phyloP scores from a whole-genome alignment of 2,329 filamentous ascomycete species.

The Capronia epimyces region DNA sequence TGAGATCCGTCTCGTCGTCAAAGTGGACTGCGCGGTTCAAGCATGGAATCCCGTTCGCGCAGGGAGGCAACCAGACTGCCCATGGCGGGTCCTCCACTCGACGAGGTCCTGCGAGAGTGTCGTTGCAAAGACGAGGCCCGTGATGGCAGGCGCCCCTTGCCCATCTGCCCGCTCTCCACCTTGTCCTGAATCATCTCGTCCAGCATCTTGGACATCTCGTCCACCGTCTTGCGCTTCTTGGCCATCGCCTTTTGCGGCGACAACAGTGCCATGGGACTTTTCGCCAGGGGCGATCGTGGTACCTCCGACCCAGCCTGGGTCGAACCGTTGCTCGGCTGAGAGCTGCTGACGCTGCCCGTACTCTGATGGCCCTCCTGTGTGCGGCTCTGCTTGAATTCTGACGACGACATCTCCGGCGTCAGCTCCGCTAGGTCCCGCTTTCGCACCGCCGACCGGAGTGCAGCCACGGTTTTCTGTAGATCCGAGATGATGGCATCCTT shows the following conservation, averaged over 20 bases:
- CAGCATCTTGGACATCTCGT: conserved; percentile 88
- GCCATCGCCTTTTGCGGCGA: conserved; percentile 38
- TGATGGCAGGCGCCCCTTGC: conserved; percentile 52
- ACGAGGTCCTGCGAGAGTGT: conserved; percentile 25
- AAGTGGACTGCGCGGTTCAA: conserved; percentile 18
- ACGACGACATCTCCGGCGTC: conserved; percentile 35
- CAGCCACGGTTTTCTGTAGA: conserved; percentile 86
- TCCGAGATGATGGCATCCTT: conserved; percentile 92
- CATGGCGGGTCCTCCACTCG: conserved; percentile 25
- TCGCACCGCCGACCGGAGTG: conserved; percentile 75
- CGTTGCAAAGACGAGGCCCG: conserved; percentile 26
- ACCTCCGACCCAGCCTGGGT: conserved; percentile 13
- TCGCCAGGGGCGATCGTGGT: conserved; percentile 17
- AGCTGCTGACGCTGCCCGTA: conserved; percentile 32
- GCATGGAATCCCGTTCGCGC: conserved; percentile 20
- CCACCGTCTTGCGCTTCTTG: conserved; percentile 63
- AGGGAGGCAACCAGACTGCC: conserved; percentile 30
- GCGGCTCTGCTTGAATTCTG: conserved; percentile 32
- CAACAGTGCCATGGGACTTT: conserved; percentile 32
- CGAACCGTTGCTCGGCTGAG: conserved; percentile 27
- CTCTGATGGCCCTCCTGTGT: conserved; percentile 27
- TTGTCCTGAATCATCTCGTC: conserved; percentile 95
- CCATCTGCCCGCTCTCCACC: conserved; percentile 67
- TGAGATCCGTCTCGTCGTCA: conserved; percentile 13
- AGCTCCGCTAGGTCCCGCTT: conserved; percentile 76